Base-by-base conservation (phyloP, 1,139 yeast species). In the Candida sp. region DNA sequence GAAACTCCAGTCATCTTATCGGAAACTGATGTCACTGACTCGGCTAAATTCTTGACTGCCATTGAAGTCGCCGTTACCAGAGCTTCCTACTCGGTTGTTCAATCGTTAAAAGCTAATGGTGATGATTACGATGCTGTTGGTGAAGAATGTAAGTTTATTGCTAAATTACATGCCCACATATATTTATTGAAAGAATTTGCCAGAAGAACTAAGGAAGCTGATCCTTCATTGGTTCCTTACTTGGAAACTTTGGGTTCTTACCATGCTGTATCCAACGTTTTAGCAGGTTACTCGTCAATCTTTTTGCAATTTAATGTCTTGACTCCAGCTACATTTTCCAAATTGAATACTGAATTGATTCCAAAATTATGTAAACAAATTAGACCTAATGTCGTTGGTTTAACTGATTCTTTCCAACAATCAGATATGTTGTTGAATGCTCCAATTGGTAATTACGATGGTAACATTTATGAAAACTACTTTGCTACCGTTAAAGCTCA, bases 381-480 rank as follows among this genome's bases (percentile, higher is more conserved):
- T 44, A 79, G 97, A 63, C 82, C 82, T 39, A 84, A 86, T 57
- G 86, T 84, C 45, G 81, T 89, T 60, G 87, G 88, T 19, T 74
- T 87, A 55, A 87, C 96, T n/a, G 98, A 91, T 66, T 79, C 96
- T 5, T 91, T 91, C 77, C 84, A 85, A 68, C 77, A 86, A 58
- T 81, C 91, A 33, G 97, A 91, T 66, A 87, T 80, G 70, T 79
- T 86, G 68, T 77, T 91, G 61, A 88, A 90, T 68, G 81, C 97
- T 2, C 84, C 96, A 30, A 77, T 91, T 50, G 98, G 97, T 49
- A 77, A 74, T 56, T 86, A 79, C 66, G 83, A 88, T 57, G 98
- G 98, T 52, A 86, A 90, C 62, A 83, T 88, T 45, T 91, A 90
- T 71, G 84, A 83, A 63, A 82, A 87, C 65, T 90, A 90, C 64